phyloP scores from a whole-genome alignment of 306 rosid species.

The Begonia masoniana region DNA sequence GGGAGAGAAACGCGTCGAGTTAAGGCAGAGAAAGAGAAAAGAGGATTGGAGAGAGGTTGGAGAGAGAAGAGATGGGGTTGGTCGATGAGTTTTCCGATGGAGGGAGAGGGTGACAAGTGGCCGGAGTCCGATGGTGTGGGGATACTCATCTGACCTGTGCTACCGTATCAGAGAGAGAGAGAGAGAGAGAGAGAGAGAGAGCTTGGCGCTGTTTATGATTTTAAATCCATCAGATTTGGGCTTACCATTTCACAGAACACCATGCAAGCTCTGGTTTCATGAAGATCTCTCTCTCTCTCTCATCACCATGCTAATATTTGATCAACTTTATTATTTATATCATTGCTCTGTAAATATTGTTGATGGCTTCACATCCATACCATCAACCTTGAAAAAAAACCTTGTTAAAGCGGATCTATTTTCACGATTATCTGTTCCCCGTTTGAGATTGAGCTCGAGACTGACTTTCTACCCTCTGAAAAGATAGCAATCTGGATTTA shows the following conservation, averaged over 20 bases:
- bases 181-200: no score
- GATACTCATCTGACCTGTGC: conserved; percentile 18
- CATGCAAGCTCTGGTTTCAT: conserved; percentile 7
- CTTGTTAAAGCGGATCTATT: no score
- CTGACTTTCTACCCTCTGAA: no score
- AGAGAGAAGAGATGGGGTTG: not conserved
- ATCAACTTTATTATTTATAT: no score
- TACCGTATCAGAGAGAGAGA: conserved; percentile 2
- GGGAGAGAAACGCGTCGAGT: conserved; percentile 12
- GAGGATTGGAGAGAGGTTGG: not conserved
- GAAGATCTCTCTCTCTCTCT: not conserved
- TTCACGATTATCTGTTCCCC: no score
- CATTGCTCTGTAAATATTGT: no score
- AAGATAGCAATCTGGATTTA: no score
- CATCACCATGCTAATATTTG: not conserved
- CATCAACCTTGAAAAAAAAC: no score
- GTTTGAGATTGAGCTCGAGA: no score
- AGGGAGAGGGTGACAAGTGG: conserved; percentile 31
- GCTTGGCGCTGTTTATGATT: conserved; percentile 10
- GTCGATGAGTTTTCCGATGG: conserved; percentile 8
- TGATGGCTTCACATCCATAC: no score
- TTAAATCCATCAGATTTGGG: conserved; percentile 17
- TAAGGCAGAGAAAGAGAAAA: not conserved
- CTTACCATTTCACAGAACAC: conserved; percentile 18
- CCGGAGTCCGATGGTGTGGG: conserved; percentile 27